These are phyloP conservation scores for Ormosia semicastrata DNA, from an alignment of 306 rosid species.

Conservation along the genomic window DNA sequence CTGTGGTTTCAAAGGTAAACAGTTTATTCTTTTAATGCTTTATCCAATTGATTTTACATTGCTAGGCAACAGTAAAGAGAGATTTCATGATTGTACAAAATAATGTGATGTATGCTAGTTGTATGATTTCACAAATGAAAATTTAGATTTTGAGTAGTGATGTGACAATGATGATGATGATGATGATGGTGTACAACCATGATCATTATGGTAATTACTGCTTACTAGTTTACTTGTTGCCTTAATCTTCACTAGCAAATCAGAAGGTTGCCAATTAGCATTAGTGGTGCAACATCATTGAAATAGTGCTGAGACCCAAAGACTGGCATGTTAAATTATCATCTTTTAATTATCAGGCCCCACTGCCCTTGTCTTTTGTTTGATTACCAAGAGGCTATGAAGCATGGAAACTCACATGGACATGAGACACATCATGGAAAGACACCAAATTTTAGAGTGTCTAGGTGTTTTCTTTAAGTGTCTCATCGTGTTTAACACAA, in stretches of 20 bases:
- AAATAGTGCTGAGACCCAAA: not conserved
- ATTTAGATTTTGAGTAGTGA: not conserved
- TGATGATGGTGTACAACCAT: not conserved
- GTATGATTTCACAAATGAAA: not conserved
- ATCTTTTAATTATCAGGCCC: not conserved
- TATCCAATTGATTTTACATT: not conserved
- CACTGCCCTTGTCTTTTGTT: not conserved
- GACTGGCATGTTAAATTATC: not conserved
- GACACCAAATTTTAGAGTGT: not conserved
- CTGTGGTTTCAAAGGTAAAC: constrained; percentile 49
- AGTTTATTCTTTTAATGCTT: not conserved
- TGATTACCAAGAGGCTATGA: not conserved
- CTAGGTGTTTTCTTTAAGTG: not conserved
- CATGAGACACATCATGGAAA: not conserved
- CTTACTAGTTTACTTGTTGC: not conserved
- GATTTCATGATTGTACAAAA: not conserved
- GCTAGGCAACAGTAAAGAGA: not conserved
- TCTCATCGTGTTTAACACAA: not conserved
- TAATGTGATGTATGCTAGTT: not conserved
- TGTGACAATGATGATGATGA: not conserved
- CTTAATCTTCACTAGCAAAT: not conserved
- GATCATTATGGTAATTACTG: not conserved
- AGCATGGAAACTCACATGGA: not conserved
- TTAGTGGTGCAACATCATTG: not conserved
- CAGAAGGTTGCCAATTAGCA: not conserved